phyloP scores from a whole-genome alignment of 2,329 filamentous ascomycete species.

The Orbilia quercus region DNA sequence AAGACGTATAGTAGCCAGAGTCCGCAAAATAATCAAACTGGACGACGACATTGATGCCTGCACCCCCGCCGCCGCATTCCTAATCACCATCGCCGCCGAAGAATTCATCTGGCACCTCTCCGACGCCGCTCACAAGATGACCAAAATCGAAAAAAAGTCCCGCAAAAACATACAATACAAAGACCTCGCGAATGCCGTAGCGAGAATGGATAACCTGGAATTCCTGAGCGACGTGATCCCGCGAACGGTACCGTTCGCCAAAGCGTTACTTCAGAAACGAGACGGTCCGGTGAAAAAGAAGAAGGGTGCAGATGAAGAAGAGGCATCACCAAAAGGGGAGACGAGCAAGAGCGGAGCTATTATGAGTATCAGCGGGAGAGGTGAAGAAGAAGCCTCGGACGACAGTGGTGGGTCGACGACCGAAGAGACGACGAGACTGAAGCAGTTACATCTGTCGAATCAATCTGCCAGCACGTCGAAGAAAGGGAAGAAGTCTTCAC shows the following conservation, averaged over 20 bases:
- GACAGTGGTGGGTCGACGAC: conserved; percentile 26
- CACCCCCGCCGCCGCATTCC: conserved; percentile 93
- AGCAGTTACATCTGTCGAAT: conserved; percentile 45
- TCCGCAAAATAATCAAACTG: conserved; percentile 92
- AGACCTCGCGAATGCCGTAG: conserved; percentile 87
- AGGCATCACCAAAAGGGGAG: conserved; percentile 9
- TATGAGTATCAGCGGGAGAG: conserved; percentile 17
- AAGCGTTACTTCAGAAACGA: conserved; percentile 62
- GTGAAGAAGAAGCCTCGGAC: conserved; percentile 24
- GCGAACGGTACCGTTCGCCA: conserved; percentile 82
- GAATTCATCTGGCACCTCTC: conserved; percentile 95
- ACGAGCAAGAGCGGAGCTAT: conserved; percentile 9
- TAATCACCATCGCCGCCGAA: conserved; percentile 94
- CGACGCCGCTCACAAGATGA: conserved; percentile 84
- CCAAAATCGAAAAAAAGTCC: conserved; percentile 90
- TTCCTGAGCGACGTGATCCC: conserved; percentile 93
- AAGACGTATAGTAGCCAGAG: conserved; percentile 77
- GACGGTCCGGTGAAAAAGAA: conserved; percentile 1
- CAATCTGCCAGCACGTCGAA: conserved; percentile 31
- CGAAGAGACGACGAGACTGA: conserved; percentile 39
- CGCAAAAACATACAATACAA: conserved; percentile 95
- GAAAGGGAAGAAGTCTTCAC: conserved; percentile 26
- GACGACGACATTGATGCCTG: conserved; percentile 87
- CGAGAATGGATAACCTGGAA: conserved; percentile 90
- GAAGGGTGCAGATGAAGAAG: background rate